Conservation (phyloP, 495 filamentous ascomycete species). For the Pseudomonodictys pantanalensis region DNA sequence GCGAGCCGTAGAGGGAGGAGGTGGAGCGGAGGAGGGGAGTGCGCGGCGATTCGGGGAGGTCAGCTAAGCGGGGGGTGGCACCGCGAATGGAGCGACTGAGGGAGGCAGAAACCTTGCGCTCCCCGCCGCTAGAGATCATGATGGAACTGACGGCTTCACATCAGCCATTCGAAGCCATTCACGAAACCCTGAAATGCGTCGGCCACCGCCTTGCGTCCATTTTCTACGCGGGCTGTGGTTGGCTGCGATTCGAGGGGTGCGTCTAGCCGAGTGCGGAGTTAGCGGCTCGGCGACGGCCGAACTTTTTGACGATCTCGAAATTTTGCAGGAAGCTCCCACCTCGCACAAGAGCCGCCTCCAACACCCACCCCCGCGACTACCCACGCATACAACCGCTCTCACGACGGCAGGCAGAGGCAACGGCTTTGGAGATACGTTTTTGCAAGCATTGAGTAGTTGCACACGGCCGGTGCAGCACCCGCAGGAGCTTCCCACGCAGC, state of each 20-base stretch:
- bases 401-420: background rate
- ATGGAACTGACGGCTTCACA: background rate
- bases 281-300: conserved; percentile 1
- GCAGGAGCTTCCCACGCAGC: conserved; percentile 8
- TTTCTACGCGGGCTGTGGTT: background rate
- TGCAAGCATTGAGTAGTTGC: too few relatives aligned
- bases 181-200: too few relatives aligned
- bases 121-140: conserved; percentile 18
- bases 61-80: conserved; percentile 22
- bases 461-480: background rate
- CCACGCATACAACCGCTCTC: background rate
- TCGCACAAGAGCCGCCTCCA: background rate
- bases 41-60: conserved; percentile 47
- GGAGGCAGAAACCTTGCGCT: conserved; percentile 23
- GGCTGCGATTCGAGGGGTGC: too few relatives aligned
- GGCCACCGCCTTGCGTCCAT: too few relatives aligned
- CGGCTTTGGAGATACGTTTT: too few relatives aligned
- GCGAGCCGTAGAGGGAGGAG: conserved; percentile 66
- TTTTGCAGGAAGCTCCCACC: conserved; percentile 4
- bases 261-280: background rate
- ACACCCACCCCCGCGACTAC: background rate
- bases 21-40: conserved; percentile 57
- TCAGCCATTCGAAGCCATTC: too few relatives aligned
- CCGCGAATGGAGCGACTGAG: conserved; percentile 16
- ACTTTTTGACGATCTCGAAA: conserved; percentile 9